Percentiles rank a stretch among this genome's conserved stretches.
phyloP scores from a whole-genome alignment of 148 eudicot genomes.

The Diospyros lotus region DNA sequence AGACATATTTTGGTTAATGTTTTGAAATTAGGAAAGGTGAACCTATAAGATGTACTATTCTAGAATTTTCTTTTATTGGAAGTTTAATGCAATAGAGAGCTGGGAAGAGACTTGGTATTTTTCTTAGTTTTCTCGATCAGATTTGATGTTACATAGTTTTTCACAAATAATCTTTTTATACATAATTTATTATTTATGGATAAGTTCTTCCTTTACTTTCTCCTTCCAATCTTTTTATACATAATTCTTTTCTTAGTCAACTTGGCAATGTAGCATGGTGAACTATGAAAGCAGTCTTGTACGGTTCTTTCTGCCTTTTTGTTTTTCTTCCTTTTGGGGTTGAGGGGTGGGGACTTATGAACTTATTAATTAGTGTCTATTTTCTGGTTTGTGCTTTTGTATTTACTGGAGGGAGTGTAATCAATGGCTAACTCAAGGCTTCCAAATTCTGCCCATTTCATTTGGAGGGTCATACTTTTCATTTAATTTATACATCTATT shows the following conservation, averaged over 20 bases:
- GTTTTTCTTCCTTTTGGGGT: too few species aligned
- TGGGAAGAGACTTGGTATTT: neutral
- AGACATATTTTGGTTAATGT: neutral
- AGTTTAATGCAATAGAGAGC: neutral
- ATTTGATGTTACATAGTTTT: neutral
- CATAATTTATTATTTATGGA: neutral
- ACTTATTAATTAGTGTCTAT: neutral
- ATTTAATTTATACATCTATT: neutral
- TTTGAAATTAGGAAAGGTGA: neutral
- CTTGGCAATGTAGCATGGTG: neutral
- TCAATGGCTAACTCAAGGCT: neutral
- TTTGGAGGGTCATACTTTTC: neutral
- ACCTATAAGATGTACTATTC: neutral
- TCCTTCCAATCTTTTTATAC: neutral
- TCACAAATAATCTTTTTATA: neutral
- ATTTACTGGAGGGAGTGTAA: neutral
- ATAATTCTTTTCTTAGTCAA: neutral
- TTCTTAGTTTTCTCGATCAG: too few species aligned
- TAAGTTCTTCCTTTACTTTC: neutral
- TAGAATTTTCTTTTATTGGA: neutral
- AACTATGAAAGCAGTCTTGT: neutral
- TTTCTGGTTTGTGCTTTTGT: neutral
- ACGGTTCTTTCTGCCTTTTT: neutral
- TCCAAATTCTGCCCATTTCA: neutral
- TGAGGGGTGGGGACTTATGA: neutral